Evolutionary conservation across 2,329 filamentous ascomycete genomes (phyloP).

Genomic region (Endocalyx cinctus): DNA sequence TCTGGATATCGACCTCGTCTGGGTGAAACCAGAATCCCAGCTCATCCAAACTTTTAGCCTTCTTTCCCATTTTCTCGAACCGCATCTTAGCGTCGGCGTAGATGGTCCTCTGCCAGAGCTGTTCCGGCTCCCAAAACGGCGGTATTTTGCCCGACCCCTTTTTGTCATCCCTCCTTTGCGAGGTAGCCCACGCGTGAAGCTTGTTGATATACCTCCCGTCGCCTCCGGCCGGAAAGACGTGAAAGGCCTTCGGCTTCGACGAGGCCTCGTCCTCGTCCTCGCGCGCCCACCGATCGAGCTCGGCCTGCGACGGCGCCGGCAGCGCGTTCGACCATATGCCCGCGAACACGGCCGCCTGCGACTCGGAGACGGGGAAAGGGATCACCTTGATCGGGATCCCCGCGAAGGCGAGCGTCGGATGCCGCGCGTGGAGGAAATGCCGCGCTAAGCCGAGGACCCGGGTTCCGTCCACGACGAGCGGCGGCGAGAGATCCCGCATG

Average conservation of each 20-base stretch:
- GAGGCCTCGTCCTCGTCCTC: conserved; percentile 47
- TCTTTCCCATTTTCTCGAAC: conserved; percentile 63
- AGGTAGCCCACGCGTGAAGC: conserved; percentile 57
- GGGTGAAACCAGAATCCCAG: conserved; percentile 62
- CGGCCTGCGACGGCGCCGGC: conserved; percentile 52
- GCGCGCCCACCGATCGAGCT: conserved; percentile 69
- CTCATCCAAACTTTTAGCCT: conserved; percentile 62
- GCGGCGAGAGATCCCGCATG: conserved; percentile 40
- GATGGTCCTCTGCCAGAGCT: conserved; percentile 67
- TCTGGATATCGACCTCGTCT: conserved; percentile 2
- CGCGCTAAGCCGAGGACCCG: conserved; percentile 70
- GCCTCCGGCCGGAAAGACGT: conserved; percentile 47
- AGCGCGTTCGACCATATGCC: conserved; percentile 72
- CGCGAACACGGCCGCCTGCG: conserved; percentile 71
- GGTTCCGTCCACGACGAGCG: conserved; percentile 63
- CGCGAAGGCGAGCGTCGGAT: conserved; percentile 75
- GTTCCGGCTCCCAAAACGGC: conserved; percentile 64
- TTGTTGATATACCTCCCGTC: conserved; percentile 69
- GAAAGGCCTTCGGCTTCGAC: conserved; percentile 45
- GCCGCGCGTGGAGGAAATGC: conserved; percentile 70
- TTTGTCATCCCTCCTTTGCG: conserved; percentile 23
- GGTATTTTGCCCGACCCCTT: conserved; percentile 55
- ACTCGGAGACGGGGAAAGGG: conserved; percentile 79
- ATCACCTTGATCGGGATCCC: conserved; percentile 76
- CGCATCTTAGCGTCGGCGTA: conserved; percentile 66